Percentiles rank a stretch among this genome's conserved stretches.
Evolutionary conservation across 108 stramenopile genomes (phyloP).

Genomic region (Epipyxis sp.): DNA sequence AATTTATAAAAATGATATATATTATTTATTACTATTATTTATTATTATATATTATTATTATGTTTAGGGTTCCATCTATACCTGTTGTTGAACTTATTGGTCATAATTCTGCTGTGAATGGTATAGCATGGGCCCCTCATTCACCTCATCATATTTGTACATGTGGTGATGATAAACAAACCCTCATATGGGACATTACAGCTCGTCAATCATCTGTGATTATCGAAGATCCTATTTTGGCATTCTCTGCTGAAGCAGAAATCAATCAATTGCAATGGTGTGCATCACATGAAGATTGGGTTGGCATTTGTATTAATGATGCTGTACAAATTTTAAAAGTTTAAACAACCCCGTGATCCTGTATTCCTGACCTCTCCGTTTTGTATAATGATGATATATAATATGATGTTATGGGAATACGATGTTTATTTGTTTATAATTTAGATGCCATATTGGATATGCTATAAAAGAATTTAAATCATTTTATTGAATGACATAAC

Average conservation of each 20-base stretch:
- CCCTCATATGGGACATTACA: conserved; percentile 94
- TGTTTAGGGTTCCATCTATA: conserved; percentile 26
- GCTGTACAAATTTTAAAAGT: conserved; percentile 78
- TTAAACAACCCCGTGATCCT: conserved; percentile 21
- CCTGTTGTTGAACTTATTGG: conserved; percentile 62
- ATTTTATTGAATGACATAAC: too few species aligned
- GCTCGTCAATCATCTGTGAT: conserved; percentile 26
- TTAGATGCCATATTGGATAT: too few species aligned
- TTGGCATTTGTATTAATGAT: conserved; percentile 82
- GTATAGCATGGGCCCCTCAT: conserved; percentile 96
- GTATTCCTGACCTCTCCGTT: too few species aligned
- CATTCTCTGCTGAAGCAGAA: conserved; percentile 91
- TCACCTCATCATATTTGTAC: conserved; percentile 93
- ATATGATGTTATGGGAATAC: too few species aligned
- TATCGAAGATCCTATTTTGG: conserved; percentile 92
- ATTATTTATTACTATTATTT: conserved; percentile 71
- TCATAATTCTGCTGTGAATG: conserved; percentile 84
- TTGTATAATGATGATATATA: too few species aligned
- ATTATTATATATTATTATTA: conserved; percentile 16
- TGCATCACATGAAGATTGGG: conserved; percentile 87
- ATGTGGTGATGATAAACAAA: conserved; percentile 86
- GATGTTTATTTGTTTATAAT: too few species aligned
- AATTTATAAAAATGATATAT: too few species aligned
- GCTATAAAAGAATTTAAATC: too few species aligned
- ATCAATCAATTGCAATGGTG: conserved; percentile 97